These are phyloP conservation scores for Leccinum disarticulatum DNA, from an alignment of 768 basidiomycete species.

Conservation along the genomic window DNA sequence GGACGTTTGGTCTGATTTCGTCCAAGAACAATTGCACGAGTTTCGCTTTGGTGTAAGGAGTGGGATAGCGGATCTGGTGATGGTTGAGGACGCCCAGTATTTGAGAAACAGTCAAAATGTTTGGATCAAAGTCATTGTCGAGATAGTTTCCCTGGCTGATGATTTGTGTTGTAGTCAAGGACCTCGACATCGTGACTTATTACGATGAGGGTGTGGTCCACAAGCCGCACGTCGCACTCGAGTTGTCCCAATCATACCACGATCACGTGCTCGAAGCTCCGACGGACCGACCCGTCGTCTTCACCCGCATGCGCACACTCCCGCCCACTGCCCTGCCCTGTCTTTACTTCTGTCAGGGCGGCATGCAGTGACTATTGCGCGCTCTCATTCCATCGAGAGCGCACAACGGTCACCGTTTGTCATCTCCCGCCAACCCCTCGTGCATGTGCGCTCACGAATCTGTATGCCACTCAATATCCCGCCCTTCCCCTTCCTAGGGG, in stretches of 20 bases:
- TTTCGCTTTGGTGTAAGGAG: conserved; percentile 74
- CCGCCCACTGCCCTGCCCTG: too few species aligned
- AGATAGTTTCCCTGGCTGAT: conserved; percentile 77
- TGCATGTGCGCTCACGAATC: too few species aligned
- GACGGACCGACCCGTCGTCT: too few species aligned
- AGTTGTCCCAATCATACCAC: conserved; percentile 6
- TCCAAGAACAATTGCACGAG: conserved; percentile 77
- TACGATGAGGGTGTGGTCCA: conserved; percentile 9
- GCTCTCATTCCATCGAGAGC: too few species aligned
- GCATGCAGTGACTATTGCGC: too few species aligned
- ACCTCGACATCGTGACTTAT: conserved; percentile 57
- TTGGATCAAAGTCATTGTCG: conserved; percentile 72
- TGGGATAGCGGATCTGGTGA: conserved; percentile 73
- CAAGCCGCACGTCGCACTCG: background rate
- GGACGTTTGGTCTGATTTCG: conserved; percentile 61
- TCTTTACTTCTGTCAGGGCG: too few species aligned
- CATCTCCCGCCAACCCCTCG: too few species aligned
- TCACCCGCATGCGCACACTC: too few species aligned
- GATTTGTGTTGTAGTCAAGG: conserved; percentile 72
- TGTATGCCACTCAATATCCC: too few species aligned
- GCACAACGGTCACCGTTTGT: too few species aligned
- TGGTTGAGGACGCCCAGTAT: conserved; percentile 74
- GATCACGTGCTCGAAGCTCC: conserved; percentile 22
- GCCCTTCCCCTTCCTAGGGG: too few species aligned
- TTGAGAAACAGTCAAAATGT: conserved; percentile 75